Percentiles rank a stretch among this genome's conserved stretches.
phyloP scores from a whole-genome alignment of 306 rosid genomes.

The Lotus japonicus region DNA sequence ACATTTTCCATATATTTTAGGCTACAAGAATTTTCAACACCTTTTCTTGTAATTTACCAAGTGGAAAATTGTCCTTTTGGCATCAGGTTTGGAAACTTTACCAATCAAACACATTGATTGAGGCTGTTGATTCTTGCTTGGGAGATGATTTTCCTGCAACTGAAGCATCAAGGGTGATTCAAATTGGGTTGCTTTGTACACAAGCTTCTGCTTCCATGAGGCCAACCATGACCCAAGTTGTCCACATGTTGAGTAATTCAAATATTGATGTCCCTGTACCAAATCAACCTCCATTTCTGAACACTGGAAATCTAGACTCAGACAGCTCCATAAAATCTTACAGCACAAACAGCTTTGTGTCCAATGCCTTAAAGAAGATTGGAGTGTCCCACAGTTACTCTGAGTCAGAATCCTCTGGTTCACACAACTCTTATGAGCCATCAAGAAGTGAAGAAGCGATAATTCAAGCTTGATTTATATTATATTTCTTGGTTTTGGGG shows the following conservation, averaged over 20 bases:
- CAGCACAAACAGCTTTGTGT: conserved; percentile 40
- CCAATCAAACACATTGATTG: conserved; percentile 36
- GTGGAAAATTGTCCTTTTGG: conserved; percentile 6
- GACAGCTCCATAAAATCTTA: conserved; percentile 35
- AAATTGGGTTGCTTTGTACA: conserved; percentile 70
- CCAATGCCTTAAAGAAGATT: conserved; percentile 40
- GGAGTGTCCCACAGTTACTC: conserved; percentile 38
- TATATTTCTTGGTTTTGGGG: conserved; percentile 1
- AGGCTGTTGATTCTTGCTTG: conserved; percentile 52
- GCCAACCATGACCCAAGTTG: conserved; percentile 64
- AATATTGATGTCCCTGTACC: conserved; percentile 42
- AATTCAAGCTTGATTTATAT: conserved; percentile 13
- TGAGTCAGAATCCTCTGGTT: conserved; percentile 42
- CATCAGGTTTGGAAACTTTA: conserved; percentile 66
- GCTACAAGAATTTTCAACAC: not conserved
- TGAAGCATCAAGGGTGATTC: conserved; percentile 47
- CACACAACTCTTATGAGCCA: conserved; percentile 33
- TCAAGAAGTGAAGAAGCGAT: conserved; percentile 28
- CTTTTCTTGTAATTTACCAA: not conserved
- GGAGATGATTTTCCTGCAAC: conserved; percentile 39
- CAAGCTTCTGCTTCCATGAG: conserved; percentile 69
- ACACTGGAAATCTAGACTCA: conserved; percentile 32
- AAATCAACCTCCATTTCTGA: conserved; percentile 74
- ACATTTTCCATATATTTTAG: too few species aligned
- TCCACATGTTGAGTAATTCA: conserved; percentile 41